phyloP scores from a whole-genome alignment of 306 rosid species.

The Alnus rubra region DNA sequence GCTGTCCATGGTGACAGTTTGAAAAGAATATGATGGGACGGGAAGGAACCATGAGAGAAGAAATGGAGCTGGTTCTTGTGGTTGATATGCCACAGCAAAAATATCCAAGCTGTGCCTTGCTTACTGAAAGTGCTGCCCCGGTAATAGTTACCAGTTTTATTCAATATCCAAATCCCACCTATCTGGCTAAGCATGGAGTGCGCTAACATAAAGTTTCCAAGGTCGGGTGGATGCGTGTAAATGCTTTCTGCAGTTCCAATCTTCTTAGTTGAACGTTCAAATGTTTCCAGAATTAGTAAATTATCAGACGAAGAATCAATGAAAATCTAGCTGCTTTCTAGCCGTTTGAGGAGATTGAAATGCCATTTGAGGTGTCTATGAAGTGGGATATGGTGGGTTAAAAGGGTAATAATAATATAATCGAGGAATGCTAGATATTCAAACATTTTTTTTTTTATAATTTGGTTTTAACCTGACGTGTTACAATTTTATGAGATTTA shows the following conservation, averaged over 20 bases:
- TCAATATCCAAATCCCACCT: neutral
- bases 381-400: no score
- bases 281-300: neutral
- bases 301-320: no score
- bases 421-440: no score
- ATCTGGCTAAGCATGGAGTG: neutral
- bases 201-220: neutral
- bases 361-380: no score
- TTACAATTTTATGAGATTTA: no score
- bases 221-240: constrained; percentile 3
- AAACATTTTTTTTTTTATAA: no score
- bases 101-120: neutral
- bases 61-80: constrained; percentile 2
- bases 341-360: no score
- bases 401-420: no score
- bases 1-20: constrained; percentile 70
- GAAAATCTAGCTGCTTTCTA: no score
- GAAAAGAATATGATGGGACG: constrained; percentile 56
- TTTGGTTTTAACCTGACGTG: no score
- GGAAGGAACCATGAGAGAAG: neutral
- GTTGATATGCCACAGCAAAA: neutral
- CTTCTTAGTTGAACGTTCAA: neutral
- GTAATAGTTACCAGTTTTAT: neutral
- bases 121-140: constrained; percentile 3
- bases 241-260: constrained; percentile 8